Base-by-base conservation (phyloP, 495 filamentous ascomycete genomes). In the Cercophora sp. region DNA sequence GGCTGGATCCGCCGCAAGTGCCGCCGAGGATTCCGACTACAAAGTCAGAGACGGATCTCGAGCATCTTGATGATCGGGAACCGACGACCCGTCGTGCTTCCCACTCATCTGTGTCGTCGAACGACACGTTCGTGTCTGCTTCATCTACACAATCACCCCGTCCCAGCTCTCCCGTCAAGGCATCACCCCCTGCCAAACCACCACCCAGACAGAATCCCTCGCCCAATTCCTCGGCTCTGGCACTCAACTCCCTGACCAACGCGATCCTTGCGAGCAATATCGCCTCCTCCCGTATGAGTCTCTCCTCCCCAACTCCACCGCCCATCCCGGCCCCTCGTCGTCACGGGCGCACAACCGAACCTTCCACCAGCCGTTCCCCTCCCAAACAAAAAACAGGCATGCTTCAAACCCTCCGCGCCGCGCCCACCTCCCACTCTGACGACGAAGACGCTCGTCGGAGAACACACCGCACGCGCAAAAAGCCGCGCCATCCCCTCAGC, bases 261-360 rank as follows among this genome's bases (percentile, higher is more conserved):
- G 89, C 93, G 45, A 91, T 96, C 56, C 78, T 93, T 34, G 93
- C 90, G 19, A 88, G 89, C 42, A 88, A 86, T 48, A 73, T 93
- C 4, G 92, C 90, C 34, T 86, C 90, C 5, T 80, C 86, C 2
- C 72, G 75, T 49, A 48, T n/a, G n/a, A n/a, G n/a, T n/a, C n/a
- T n/a, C n/a, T n/a, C 70, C 5, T 64, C 68, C 1, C 56, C 59
- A 5, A 50, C 52, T 19, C 60, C 65, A 6, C 70, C 71, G 44
- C 62, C 57, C 15, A 22, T 61, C 13, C 64, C 64, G 1, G 51
- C 57, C 8, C 62, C 64, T 15, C 56, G 62, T 2, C 62, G 64
- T 6, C 34, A 54, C 77, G 84, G 43, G 40, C 72, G 81, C 5
- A 80, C 76, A 5, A 74, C 31, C 19, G 39, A 75, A 3, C 82